phyloP scores from a whole-genome alignment of 2,329 filamentous ascomycete genomes.

The Aspergillus sp. region DNA sequence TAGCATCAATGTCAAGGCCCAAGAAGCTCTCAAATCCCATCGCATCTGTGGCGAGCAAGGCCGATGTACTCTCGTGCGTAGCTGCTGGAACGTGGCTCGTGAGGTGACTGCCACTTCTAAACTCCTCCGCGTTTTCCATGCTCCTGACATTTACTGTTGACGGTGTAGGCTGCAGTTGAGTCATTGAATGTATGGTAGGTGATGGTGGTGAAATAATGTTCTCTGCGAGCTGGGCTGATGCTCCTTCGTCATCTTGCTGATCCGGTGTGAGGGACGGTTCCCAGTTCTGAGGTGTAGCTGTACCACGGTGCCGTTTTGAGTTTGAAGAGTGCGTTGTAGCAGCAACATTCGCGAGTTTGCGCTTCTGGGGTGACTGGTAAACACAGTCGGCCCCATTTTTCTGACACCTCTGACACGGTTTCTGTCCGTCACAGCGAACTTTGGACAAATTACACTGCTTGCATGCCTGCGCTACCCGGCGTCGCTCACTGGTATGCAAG shows the following conservation, averaged over 20 bases:
- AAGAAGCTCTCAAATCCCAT: background rate
- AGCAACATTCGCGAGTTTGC: background rate
- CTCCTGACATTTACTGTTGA: too few species aligned
- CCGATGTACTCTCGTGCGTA: background rate
- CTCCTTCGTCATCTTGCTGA: background rate
- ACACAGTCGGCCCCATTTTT: background rate
- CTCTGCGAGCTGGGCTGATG: background rate
- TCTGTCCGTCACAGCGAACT: conserved; percentile 1
- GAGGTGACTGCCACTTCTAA: too few species aligned
- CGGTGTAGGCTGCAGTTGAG: background rate
- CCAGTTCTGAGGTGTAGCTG: background rate
- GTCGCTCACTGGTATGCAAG: background rate
- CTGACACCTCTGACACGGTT: background rate
- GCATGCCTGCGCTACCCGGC: conserved; percentile 8
- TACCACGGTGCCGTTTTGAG: background rate
- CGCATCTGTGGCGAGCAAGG: background rate
- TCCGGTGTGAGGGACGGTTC: background rate
- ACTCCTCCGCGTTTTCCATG: background rate
- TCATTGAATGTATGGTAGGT: background rate
- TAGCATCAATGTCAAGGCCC: background rate
- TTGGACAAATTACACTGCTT: conserved; percentile 7
- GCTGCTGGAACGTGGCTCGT: background rate
- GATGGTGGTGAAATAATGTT: background rate
- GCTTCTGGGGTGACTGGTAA: conserved; percentile 4
- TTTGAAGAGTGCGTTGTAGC: background rate